These are phyloP conservation scores for Fusarium staphyleae DNA, from an alignment of 2,329 filamentous ascomycete species.

Conservation along the genomic window DNA sequence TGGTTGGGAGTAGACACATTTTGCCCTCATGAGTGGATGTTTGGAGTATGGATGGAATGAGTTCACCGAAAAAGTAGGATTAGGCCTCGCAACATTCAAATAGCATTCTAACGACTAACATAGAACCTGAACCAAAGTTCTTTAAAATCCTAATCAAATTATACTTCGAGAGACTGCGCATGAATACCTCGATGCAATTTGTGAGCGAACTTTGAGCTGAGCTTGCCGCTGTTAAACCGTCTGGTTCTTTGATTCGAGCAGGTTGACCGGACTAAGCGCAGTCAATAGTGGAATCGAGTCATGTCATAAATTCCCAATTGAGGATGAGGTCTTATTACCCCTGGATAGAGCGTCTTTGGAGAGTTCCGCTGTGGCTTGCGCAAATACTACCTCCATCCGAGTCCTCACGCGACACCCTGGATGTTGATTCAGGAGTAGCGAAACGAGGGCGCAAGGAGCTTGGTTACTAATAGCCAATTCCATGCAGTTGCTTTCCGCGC, in stretches of 20 bases:
- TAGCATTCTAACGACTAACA: constrained; percentile 9
- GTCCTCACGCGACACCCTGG: constrained; percentile 10
- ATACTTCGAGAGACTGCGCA: not conserved
- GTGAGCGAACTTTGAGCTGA: not conserved
- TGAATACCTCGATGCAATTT: not conserved
- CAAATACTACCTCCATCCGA: not conserved
- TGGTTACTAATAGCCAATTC: not conserved
- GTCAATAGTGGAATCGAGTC: too few relatives aligned
- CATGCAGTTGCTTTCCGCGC: not conserved
- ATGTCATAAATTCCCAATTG: not conserved
- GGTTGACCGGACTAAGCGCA: too few relatives aligned
- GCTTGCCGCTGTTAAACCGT: too few relatives aligned
- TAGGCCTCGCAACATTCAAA: not conserved
- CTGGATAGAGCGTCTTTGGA: not conserved
- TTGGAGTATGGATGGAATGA: constrained; percentile 8
- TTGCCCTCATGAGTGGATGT: not conserved
- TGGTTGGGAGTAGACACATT: not conserved
- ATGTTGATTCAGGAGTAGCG: constrained; percentile 1
- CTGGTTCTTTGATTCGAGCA: too few relatives aligned
- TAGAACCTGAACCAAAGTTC: constrained; percentile 1
- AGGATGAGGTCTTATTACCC: not conserved
- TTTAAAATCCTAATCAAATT: constrained; percentile 8
- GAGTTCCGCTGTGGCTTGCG: constrained; percentile 10
- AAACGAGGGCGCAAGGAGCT: not conserved
- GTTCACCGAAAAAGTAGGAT: constrained; percentile 1